phyloP scores from a whole-genome alignment of 2,329 filamentous ascomycete genomes.

The Arthroderma sp. region DNA sequence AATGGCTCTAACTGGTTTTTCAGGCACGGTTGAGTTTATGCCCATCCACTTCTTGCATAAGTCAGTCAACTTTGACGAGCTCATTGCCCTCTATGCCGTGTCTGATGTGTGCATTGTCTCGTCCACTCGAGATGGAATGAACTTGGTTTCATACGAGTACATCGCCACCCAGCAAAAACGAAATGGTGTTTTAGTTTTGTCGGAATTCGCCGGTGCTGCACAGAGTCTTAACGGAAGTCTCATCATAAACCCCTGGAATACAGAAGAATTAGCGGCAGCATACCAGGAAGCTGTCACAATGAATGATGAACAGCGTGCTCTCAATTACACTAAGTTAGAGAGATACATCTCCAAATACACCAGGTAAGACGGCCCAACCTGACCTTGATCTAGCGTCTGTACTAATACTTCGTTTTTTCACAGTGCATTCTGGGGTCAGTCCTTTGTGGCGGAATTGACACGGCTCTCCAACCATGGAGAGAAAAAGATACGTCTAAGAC shows the following conservation, averaged over 20 bases:
- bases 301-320: constrained; percentile 71
- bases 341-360: constrained; percentile 97
- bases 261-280: constrained; percentile 81
- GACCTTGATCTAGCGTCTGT: not conserved
- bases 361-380: constrained; percentile 36
- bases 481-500: constrained; percentile 33
- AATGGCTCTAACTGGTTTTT: constrained; percentile 4
- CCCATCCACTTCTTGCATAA: constrained; percentile 98
- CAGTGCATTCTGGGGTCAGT: constrained; percentile 88
- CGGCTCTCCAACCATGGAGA: constrained; percentile 42
- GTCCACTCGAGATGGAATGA: constrained; percentile 97
- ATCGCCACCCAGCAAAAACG: constrained; percentile 84
- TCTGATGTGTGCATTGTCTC: constrained; percentile 87
- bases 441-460: constrained; percentile 73
- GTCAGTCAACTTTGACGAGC: constrained; percentile 85
- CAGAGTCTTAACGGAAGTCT: constrained; percentile 87
- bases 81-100: constrained; percentile 83
- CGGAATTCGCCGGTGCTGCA: constrained; percentile 90
- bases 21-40: constrained; percentile 90
- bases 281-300: constrained; percentile 96
- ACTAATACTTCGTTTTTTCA: not conserved
- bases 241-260: constrained; percentile 98
- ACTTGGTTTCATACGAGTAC: constrained; percentile 95
- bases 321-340: constrained; percentile 83
- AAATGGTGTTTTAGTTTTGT: constrained; percentile 87